Evolutionary conservation across 2,329 filamentous ascomycete genomes (phyloP), one percentile per base, ranked within the genome.

Genomic region (Apiospora rasikravindrae): DNA sequence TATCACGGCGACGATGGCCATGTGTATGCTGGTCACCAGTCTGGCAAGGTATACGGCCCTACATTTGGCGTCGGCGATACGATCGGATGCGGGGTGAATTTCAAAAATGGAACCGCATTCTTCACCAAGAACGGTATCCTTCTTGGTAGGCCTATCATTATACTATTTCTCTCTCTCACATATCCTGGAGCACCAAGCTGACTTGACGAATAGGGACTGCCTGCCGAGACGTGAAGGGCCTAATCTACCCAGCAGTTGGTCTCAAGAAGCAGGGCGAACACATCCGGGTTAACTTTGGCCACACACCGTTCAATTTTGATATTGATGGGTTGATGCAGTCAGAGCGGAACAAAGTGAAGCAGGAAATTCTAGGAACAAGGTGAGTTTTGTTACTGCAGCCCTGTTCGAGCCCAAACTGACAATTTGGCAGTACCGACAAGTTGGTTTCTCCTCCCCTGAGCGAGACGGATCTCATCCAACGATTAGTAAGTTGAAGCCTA

Each of bases 241-340:
- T 89, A 78, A 80, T 94, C n/a, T 95, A 91, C 78, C 91, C 91
- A 26, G 85, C 87, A 0, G 84, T 93, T 33, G 90, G 91, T n/a
- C 83, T 93, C 70, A 92, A 92, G 79, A 91, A 88, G 78, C 81
- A 86, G 0, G 89, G 89, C 64, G 91, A 93, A 77, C 86, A 89
- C 75, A 80, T 93, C 72, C 83, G 86, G 73, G 88, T 86, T 75
- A 93, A 93, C 78, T 93, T 93, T 82, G 91, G 91, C 67, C 90
- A 92, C 81, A 89, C 88, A 70, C 93, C 93, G 4, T 98, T 98
- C 81, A 88, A 94, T 64, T 99, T 93, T 83, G 94, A 98, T 80
- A 98, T 99, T 76, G 94, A 98, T 81, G 89, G 89, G 73, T 89
- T 96, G 87, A 92, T 98, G 85, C 88, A 88, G 85, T 93, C 93